phyloP scores from a whole-genome alignment of 176 grass and related monocot species.

The Calamus simplicifolius region DNA sequence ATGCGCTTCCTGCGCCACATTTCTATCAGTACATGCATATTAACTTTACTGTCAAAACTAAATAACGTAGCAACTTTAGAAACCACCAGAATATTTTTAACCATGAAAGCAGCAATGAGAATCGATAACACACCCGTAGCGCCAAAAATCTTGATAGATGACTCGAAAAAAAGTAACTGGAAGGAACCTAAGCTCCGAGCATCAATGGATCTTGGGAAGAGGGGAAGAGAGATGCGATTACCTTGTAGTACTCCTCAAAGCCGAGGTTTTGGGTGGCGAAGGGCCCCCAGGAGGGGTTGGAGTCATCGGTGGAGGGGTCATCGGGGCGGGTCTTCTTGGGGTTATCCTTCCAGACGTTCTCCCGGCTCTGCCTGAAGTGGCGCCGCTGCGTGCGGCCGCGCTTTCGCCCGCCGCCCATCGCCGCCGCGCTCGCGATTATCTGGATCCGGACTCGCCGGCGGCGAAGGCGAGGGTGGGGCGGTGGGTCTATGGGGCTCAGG shows the following conservation, averaged over 20 bases:
- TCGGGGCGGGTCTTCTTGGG: conserved; percentile 30
- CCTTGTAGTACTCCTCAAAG: conserved; percentile 99
- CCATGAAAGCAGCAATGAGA: too few species aligned
- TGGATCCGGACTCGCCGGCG: too few species aligned
- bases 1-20: too few species aligned
- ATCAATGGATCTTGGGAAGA: background rate
- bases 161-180: too few species aligned
- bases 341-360: conserved; percentile 91
- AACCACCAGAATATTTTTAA: too few species aligned
- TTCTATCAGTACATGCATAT: too few species aligned
- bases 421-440: background rate
- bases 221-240: conserved; percentile 9
- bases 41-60: too few species aligned
- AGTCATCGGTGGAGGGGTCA: conserved; percentile 2
- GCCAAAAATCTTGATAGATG: too few species aligned
- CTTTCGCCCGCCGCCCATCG: conserved; percentile 80
- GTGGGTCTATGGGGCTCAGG: too few species aligned
- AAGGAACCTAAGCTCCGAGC: too few species aligned
- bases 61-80: too few species aligned
- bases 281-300: conserved; percentile 56
- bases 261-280: conserved; percentile 74
- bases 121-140: too few species aligned
- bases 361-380: conserved; percentile 88
- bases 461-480: background rate
- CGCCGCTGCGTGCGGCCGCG: conserved; percentile 95